These are phyloP conservation scores for Podospora pseudoanserina DNA, from an alignment of 495 filamentous ascomycete species.

Conservation along the genomic window DNA sequence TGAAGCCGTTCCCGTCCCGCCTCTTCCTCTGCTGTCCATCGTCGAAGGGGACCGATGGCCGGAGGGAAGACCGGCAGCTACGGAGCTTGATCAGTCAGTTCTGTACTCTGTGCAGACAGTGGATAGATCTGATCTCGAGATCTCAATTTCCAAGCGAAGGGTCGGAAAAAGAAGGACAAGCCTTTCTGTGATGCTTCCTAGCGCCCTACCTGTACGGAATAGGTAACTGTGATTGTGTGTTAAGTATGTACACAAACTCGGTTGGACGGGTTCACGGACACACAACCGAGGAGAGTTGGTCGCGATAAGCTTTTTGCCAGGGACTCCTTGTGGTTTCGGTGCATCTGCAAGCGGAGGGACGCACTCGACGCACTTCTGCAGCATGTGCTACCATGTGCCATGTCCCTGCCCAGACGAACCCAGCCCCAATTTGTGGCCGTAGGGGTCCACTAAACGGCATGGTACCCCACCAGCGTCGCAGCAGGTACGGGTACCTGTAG, in stretches of 20 bases:
- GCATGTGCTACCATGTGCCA: background rate
- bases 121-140: no score
- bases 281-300: background rate
- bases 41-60: background rate
- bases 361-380: no score
- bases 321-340: background rate
- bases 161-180: background rate
- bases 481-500: background rate
- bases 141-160: background rate
- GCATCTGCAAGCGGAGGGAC: background rate
- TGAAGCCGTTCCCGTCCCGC: background rate
- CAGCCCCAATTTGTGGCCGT: background rate
- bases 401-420: background rate
- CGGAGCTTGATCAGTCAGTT: no score
- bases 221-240: no score
- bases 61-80: background rate
- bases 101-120: no score
- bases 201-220: no score
- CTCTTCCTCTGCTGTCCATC: background rate
- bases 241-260: no score
- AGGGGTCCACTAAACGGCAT: background rate
- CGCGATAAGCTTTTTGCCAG: conserved; percentile 3
- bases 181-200: no score
- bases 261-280: background rate
- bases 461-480: background rate